A percentile compares a stretch with the other conserved stretches of the same genome.
phyloP scores from a whole-genome alignment of 2,329 filamentous ascomycete species.

The Nemania diffusa region DNA sequence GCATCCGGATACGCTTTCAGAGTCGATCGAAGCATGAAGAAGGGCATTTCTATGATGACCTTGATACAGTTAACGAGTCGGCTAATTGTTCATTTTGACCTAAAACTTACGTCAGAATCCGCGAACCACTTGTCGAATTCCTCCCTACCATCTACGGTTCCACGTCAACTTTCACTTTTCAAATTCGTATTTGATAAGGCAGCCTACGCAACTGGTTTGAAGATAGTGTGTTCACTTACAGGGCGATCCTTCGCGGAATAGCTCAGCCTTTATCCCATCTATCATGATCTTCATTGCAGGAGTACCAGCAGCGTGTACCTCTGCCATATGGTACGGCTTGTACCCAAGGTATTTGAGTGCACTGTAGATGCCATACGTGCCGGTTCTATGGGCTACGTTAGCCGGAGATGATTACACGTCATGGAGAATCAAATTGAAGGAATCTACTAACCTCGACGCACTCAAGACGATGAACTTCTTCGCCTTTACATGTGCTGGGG shows the following conservation, averaged over 20 bases:
- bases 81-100: neutral
- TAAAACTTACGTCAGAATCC: conserved; percentile 50
- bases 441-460: conserved; percentile 49
- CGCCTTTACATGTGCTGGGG: conserved; percentile 45
- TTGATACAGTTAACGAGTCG: conserved; percentile 15
- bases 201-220: neutral
- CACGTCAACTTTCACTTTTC: neutral
- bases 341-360: conserved; percentile 52
- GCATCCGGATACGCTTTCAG: conserved; percentile 50
- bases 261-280: conserved; percentile 48
- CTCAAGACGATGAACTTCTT: conserved; percentile 53
- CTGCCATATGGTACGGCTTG: conserved; percentile 52
- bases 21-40: conserved; percentile 48
- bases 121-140: conserved; percentile 56
- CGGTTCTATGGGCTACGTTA: conserved; percentile 45
- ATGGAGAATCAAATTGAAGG: neutral
- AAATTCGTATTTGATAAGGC: neutral
- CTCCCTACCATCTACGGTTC: conserved; percentile 43
- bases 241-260: conserved; percentile 38
- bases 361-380: conserved; percentile 51
- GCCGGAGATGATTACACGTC: conserved; percentile 15
- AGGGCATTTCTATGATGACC: conserved; percentile 48
- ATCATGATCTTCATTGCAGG: conserved; percentile 44
- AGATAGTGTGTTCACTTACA: conserved; percentile 40
- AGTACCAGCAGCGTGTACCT: conserved; percentile 42